phyloP scores from a whole-genome alignment of 2,329 filamentous ascomycete genomes.

The Aureobasidium sp. region DNA sequence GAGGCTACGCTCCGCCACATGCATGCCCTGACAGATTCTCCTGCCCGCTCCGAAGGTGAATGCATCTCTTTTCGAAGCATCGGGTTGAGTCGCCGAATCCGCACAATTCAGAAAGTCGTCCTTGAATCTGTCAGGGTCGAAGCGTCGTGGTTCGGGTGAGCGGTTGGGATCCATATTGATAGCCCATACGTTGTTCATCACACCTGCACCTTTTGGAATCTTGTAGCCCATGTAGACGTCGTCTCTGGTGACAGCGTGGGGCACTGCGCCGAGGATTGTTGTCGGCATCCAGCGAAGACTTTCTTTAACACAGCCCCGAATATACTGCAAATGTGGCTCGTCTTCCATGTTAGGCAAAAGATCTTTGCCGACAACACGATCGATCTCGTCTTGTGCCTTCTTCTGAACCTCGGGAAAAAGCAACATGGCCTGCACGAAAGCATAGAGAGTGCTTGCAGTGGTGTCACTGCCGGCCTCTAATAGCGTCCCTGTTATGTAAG shows the following conservation, averaged over 20 bases:
- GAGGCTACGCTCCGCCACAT: conserved; percentile 45
- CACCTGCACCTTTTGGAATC: conserved; percentile 28
- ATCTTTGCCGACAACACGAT: conserved; percentile 29
- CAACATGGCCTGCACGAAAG: conserved; percentile 44
- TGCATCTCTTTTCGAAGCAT: conserved; percentile 42
- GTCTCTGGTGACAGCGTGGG: conserved; percentile 24
- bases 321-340: conserved; percentile 65
- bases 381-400: conserved; percentile 30
- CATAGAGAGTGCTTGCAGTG: conserved; percentile 26
- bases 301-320: conserved; percentile 70
- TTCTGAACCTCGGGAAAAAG: conserved; percentile 39
- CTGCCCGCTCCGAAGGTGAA: conserved; percentile 52
- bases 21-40: conserved; percentile 52
- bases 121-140: conserved; percentile 30
- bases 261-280: conserved; percentile 66
- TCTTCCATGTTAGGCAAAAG: conserved; percentile 30
- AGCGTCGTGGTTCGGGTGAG: conserved; percentile 33
- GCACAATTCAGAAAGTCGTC: conserved; percentile 23
- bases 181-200: conserved; percentile 34
- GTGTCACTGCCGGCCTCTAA: conserved; percentile 30
- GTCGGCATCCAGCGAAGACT: conserved; percentile 68
- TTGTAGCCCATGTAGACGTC: conserved; percentile 24
- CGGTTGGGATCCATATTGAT: conserved; percentile 35
- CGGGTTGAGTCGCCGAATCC: conserved; percentile 30
- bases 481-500: conserved; percentile 24